Percentiles rank a stretch among this genome's conserved stretches.
phyloP scores from a whole-genome alignment of 495 filamentous ascomycete species.

The Filosporella fistucella region DNA sequence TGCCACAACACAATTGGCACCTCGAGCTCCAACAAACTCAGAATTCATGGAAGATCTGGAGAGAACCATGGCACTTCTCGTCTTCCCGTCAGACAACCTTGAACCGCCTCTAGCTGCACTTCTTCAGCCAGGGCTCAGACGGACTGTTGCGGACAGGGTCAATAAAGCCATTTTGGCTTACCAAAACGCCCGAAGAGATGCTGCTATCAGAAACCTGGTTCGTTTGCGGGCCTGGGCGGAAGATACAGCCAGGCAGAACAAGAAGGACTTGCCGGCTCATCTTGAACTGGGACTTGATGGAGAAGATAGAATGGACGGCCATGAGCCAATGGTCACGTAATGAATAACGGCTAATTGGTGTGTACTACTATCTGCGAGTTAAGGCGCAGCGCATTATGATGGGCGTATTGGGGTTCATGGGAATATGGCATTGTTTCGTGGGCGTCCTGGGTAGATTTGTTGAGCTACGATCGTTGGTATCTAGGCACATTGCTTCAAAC shows the following conservation, averaged over 20 bases:
- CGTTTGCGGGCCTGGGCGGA: slow-evolving; percentile 85
- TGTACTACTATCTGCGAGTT: too few relatives aligned
- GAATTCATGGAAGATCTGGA: slow-evolving; percentile 86
- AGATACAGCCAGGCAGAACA: slow-evolving; percentile 64
- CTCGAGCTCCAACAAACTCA: slow-evolving; percentile 75
- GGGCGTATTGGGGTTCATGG: too few relatives aligned
- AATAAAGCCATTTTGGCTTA: slow-evolving; percentile 80
- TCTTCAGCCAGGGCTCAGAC: slow-evolving; percentile 75
- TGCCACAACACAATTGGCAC: slow-evolving; percentile 80
- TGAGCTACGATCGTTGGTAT: too few relatives aligned
- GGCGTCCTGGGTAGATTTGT: too few relatives aligned
- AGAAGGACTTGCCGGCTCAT: slow-evolving; percentile 67
- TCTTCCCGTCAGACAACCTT: slow-evolving; percentile 76
- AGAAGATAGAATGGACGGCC: slow-evolving; percentile 30
- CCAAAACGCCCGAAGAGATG: slow-evolving; percentile 68
- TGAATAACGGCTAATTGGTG: neutral
- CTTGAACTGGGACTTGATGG: slow-evolving; percentile 68
- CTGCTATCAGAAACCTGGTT: slow-evolving; percentile 73
- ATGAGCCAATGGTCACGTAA: slow-evolving; percentile 57
- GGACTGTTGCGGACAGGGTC: slow-evolving; percentile 73
- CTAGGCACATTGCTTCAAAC: too few relatives aligned
- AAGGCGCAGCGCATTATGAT: too few relatives aligned
- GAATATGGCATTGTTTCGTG: too few relatives aligned
- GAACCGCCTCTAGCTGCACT: slow-evolving; percentile 70
- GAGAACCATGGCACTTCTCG: slow-evolving; percentile 84